Evolutionary conservation across 1,284 basidiomycete species (phyloP).

Genomic region (Meira nashicola): DNA sequence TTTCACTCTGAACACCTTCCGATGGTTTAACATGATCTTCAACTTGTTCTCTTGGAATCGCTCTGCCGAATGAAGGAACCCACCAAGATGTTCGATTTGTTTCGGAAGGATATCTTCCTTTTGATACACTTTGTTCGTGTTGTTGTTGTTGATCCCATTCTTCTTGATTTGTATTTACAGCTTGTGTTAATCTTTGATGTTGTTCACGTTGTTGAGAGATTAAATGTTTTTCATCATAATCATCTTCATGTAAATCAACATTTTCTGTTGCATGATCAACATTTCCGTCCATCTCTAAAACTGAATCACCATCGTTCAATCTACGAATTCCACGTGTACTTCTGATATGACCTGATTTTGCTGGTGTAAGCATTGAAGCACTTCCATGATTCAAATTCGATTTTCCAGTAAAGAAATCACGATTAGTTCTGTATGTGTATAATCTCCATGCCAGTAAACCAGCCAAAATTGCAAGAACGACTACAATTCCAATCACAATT

Average conservation of each 20-base stretch:
- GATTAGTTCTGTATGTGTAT: not conserved
- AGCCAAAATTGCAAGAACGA: not conserved
- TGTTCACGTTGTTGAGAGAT: no score
- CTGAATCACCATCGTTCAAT: no score
- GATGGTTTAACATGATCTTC: no score
- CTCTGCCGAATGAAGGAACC: no score
- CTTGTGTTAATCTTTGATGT: no score
- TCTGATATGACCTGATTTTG: constrained; percentile 1
- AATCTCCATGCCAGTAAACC: constrained; percentile 5
- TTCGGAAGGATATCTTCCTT: no score
- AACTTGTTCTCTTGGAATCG: no score
- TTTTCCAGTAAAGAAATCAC: not conserved
- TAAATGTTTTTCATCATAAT: no score
- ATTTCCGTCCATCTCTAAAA: not conserved
- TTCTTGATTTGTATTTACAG: no score
- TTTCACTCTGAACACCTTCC: no score
- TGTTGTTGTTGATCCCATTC: not conserved
- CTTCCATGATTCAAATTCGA: not conserved
- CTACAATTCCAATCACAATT: constrained; percentile 7
- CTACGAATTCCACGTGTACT: not conserved
- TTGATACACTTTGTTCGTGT: not conserved
- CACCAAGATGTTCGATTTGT: no score
- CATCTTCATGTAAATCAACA: not conserved
- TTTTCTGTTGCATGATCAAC: not conserved
- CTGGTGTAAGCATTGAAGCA: not conserved